These are phyloP conservation scores for Zalaria sp. DNA, from an alignment of 2,329 filamentous ascomycete genomes.

Conservation along the genomic window DNA sequence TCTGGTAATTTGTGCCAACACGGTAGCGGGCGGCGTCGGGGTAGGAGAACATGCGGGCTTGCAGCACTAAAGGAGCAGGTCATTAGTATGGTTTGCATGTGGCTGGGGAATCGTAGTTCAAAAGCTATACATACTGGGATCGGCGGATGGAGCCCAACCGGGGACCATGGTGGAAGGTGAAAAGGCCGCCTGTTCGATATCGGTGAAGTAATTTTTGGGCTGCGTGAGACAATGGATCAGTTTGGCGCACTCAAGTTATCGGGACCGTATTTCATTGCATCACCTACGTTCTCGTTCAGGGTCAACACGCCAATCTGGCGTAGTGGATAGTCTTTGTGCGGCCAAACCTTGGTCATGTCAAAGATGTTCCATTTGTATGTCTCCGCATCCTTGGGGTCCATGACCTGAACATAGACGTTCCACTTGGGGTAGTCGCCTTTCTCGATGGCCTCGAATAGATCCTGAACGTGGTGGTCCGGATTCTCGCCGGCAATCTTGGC, in stretches of 20 bases:
- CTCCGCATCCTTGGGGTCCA: constrained; percentile 37
- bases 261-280: not conserved
- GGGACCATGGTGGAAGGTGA: constrained; percentile 51
- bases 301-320: constrained; percentile 35
- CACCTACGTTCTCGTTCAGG: constrained; percentile 33
- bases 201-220: constrained; percentile 52
- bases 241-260: not conserved
- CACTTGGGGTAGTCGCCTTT: constrained; percentile 32
- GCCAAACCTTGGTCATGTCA: constrained; percentile 43
- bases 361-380: constrained; percentile 36
- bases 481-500: constrained; percentile 19
- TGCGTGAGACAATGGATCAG: constrained; percentile 4
- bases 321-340: constrained; percentile 35
- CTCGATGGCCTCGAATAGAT: constrained; percentile 31
- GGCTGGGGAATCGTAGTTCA: not conserved
- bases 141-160: constrained; percentile 47
- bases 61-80: constrained; percentile 31
- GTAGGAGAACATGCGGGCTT: constrained; percentile 49
- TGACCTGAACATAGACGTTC: constrained; percentile 41
- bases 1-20: constrained; percentile 35
- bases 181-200: constrained; percentile 56
- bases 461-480: constrained; percentile 23
- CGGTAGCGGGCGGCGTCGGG: constrained; percentile 39
- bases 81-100: not conserved
- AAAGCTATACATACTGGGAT: constrained; percentile 25